Percentiles rank a stretch among this genome's conserved stretches.
phyloP scores from a whole-genome alignment of 129 eudicot species.

The Chrysanthemum seticuspe region DNA sequence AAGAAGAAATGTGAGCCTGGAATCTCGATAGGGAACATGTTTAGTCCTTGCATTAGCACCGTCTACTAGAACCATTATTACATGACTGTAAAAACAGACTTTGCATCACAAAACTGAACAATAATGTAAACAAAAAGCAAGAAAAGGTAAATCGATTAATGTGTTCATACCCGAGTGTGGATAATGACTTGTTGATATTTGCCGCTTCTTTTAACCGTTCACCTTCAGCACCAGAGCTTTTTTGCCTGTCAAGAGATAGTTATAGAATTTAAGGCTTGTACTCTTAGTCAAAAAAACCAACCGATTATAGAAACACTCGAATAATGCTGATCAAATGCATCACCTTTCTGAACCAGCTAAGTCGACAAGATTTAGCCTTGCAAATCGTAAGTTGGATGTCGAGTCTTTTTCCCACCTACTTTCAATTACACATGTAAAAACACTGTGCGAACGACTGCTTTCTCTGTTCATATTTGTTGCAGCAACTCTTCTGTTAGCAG shows the following conservation, averaged over 20 bases:
- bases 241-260: slow-evolving; percentile 55
- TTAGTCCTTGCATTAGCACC: slow-evolving; percentile 71
- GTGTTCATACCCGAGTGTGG: slow-evolving; percentile 69
- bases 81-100: slow-evolving; percentile 53
- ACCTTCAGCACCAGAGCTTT: slow-evolving; percentile 95
- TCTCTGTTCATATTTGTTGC: slow-evolving; percentile 94
- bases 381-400: slow-evolving; percentile 62
- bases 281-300: background rate
- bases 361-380: slow-evolving; percentile 92
- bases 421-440: slow-evolving; percentile 88
- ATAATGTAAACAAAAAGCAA: background rate
- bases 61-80: slow-evolving; percentile 91
- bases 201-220: slow-evolving; percentile 94
- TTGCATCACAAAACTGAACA: slow-evolving; percentile 3
- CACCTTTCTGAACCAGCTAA: slow-evolving; percentile 99
- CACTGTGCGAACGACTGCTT: slow-evolving; percentile 98
- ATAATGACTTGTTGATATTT: slow-evolving; percentile 80
- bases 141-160: background rate
- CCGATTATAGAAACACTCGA: background rate
- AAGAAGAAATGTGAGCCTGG: slow-evolving; percentile 90
- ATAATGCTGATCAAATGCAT: background rate
- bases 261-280: background rate
- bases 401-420: slow-evolving; percentile 90
- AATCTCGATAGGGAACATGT: slow-evolving; percentile 93
- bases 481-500: slow-evolving; percentile 86